Evolutionary conservation across 805 yeast species (phyloP).

Genomic region (Lipomyces starkeyi): DNA sequence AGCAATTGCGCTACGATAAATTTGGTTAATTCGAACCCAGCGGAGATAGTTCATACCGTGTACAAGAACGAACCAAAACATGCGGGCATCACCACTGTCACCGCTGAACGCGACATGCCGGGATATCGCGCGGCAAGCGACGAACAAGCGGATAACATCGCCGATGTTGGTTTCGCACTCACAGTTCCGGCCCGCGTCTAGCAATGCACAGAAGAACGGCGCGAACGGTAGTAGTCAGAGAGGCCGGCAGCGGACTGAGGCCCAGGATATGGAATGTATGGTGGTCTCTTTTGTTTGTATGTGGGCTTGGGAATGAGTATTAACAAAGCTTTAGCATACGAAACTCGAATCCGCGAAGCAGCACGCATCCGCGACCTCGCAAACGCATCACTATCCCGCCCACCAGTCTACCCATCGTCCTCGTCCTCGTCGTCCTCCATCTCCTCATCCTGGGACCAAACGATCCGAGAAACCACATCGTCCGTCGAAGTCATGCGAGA

Average conservation of each 20-base stretch:
- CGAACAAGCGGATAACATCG: not conserved
- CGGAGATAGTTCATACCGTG: not conserved
- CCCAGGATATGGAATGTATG: constrained; percentile 2
- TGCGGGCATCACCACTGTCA: not conserved
- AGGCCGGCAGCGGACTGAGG: not conserved
- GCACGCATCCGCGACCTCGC: constrained; percentile 1
- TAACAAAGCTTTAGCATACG: not conserved
- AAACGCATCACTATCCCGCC: not conserved
- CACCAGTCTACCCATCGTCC: not conserved
- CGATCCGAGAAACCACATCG: not conserved
- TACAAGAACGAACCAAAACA: not conserved
- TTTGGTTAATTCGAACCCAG: not conserved
- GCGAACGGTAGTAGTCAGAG: not conserved
- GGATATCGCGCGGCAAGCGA: not conserved
- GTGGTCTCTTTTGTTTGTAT: too few relatives aligned
- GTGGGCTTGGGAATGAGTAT: not conserved
- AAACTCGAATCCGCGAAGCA: constrained; percentile 2
- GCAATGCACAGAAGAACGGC: not conserved
- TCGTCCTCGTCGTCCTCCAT: constrained; percentile 1
- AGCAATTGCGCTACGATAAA: too few relatives aligned
- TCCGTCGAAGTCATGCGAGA: constrained; percentile 1
- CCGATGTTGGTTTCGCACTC: not conserved
- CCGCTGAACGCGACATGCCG: not conserved
- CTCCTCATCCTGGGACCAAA: not conserved
- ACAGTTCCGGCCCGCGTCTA: not conserved